A percentile compares a stretch with the other conserved stretches of the same genome.
Conservation (phyloP, 1,139 yeast species). For the Blastobotrys arbuscula region DNA sequence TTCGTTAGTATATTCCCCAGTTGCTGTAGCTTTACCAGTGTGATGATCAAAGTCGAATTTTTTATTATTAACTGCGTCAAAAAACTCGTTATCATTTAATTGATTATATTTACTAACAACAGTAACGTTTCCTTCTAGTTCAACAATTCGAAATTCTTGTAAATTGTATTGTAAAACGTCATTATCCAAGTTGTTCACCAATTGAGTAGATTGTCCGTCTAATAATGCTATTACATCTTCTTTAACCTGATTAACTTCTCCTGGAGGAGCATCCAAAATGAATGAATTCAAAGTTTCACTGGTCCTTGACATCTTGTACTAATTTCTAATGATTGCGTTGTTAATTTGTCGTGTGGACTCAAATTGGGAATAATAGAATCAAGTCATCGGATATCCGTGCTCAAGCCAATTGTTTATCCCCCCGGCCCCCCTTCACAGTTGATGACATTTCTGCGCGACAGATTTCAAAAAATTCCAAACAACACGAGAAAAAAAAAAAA, state of each 20-base stretch:
- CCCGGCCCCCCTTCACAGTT: too few species aligned
- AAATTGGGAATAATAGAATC: too few species aligned
- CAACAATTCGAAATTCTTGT: constrained; percentile 39
- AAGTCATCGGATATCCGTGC: too few species aligned
- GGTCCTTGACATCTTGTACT: constrained; percentile 6
- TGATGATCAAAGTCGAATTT: constrained; percentile 60
- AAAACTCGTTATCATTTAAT: constrained; percentile 34
- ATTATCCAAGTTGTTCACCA: constrained; percentile 27
- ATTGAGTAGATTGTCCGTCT: constrained; percentile 29
- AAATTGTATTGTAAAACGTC: constrained; percentile 43
- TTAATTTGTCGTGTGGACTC: not conserved
- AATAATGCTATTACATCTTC: constrained; percentile 33
- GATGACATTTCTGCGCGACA: too few species aligned
- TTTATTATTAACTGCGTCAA: constrained; percentile 44
- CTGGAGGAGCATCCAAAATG: constrained; percentile 50
- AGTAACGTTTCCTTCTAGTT: constrained; percentile 27
- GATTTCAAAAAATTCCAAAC: not conserved
- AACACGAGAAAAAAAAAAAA: not conserved
- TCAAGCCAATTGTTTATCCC: too few species aligned
- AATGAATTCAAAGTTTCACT: constrained; percentile 33
- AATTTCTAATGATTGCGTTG: not conserved
- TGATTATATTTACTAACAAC: constrained; percentile 44
- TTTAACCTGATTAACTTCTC: constrained; percentile 35
- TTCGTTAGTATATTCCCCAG: constrained; percentile 36
- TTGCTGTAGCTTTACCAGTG: constrained; percentile 43